Evolutionary conservation across 73 alveolate species (phyloP).

Genomic region (Halteria grandinella): DNA sequence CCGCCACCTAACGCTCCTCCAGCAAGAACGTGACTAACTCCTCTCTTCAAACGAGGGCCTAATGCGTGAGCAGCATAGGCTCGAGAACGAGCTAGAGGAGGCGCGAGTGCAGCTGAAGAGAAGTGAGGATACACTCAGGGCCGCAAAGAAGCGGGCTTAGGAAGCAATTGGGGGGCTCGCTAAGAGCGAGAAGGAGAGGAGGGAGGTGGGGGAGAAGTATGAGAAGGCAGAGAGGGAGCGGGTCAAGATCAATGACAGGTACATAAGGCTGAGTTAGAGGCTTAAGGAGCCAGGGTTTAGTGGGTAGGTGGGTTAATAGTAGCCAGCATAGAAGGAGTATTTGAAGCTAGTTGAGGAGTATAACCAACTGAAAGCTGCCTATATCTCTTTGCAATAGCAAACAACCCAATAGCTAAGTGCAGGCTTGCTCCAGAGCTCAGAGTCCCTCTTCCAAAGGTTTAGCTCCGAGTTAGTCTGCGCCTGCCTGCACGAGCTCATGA

Average conservation of each 20-base stretch:
- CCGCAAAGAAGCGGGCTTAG: slow-evolving; percentile 6
- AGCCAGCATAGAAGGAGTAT: neutral
- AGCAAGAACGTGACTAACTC: slow-evolving; percentile 4
- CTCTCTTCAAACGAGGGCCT: neutral
- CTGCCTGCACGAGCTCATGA: slow-evolving; percentile 44
- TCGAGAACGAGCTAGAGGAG: slow-evolving; percentile 48
- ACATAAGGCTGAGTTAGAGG: slow-evolving; percentile 34
- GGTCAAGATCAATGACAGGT: slow-evolving; percentile 37
- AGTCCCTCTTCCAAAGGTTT: slow-evolving; percentile 17
- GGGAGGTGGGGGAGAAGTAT: slow-evolving; percentile 1
- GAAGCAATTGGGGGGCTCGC: neutral
- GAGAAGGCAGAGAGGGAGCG: slow-evolving; percentile 18
- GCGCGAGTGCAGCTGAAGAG: no score
- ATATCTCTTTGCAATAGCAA: neutral
- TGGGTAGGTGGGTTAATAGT: no score
- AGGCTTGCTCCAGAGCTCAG: no score
- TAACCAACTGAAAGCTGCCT: slow-evolving; percentile 1
- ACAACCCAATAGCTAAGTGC: no score
- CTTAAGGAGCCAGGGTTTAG: no score
- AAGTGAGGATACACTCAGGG: slow-evolving; percentile 8
- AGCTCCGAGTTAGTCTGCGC: slow-evolving; percentile 48
- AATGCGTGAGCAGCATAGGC: slow-evolving; percentile 7
- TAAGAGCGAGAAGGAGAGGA: slow-evolving; percentile 34
- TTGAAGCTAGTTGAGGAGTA: slow-evolving; percentile 18
- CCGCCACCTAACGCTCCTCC: slow-evolving; percentile 2